Evolutionary conservation across 2,329 filamentous ascomycete genomes (phyloP).

Genomic region (Cytospora piceicola): DNA sequence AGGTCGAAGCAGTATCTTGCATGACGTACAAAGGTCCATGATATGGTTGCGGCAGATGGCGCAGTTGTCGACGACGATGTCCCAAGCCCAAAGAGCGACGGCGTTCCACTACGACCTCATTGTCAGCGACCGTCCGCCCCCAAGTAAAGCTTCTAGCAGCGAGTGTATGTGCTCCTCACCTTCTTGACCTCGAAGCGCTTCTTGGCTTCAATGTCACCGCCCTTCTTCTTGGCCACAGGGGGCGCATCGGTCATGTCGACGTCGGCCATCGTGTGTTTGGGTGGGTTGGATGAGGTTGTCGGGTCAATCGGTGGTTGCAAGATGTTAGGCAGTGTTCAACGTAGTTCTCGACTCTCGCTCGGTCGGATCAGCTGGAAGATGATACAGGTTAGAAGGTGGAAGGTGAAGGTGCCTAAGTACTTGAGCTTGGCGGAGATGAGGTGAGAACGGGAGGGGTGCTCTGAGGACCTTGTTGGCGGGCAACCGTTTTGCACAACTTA

Average conservation of each 20-base stretch:
- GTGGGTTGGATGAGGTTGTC: constrained; percentile 23
- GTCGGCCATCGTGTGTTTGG: constrained; percentile 73
- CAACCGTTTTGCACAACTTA: constrained; percentile 11
- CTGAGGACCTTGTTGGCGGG: constrained; percentile 17
- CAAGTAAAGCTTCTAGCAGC: background rate
- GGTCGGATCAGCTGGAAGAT: background rate
- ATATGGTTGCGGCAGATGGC: constrained; percentile 99
- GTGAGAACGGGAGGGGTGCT: background rate
- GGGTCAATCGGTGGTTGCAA: constrained; percentile 13
- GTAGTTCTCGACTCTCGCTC: background rate
- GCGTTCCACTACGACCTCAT: constrained; percentile 80
- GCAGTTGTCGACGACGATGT: constrained; percentile 99
- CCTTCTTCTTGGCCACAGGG: constrained; percentile 58
- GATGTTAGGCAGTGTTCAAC: constrained; percentile 1
- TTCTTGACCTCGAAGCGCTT: constrained; percentile 99
- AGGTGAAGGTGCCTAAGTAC: background rate
- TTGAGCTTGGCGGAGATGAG: constrained; percentile 7
- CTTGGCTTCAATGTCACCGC: constrained; percentile 65
- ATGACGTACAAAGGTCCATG: constrained; percentile 87
- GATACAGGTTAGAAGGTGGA: constrained; percentile 12
- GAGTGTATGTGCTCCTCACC: constrained; percentile 54
- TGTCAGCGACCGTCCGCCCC: constrained; percentile 26
- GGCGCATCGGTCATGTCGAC: constrained; percentile 94
- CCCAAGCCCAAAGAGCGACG: constrained; percentile 98
- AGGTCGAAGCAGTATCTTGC: background rate